Evolutionary conservation across 495 filamentous ascomycete genomes (phyloP), one percentile per base, ranked within the genome.

Genomic region (Aspergillus panamensis): DNA sequence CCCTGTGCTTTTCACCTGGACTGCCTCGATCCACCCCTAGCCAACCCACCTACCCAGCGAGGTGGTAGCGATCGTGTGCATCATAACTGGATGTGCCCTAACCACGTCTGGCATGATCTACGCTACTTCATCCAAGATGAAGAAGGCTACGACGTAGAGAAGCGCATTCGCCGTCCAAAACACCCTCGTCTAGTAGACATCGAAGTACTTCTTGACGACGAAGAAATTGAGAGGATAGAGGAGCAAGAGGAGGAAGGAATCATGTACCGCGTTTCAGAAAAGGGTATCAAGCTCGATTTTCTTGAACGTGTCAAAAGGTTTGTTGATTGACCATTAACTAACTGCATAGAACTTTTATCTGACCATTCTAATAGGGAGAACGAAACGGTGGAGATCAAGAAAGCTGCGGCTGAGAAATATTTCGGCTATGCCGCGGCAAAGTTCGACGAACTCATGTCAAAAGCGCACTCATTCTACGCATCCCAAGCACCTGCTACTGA

Each of bases 21-120:
- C 73, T 98, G 94, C 71, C 74, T 94, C 14, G 84, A 92, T 67
- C 89, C 91, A 3, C 95, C 95, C 29, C 67, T 92, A 66, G 85
- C 92, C 29, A 81, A 84, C 48, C 88, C 90, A 13, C 92, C 93
- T 5, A 72, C 68, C 51, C 77, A 77, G 50, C 64, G 65, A 32
- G 57, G 51, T 42, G 62, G 62, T 14, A 72, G 74, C 21, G 72
- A 73, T 66, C 80, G 70, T 58, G 57, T 76, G 6, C 77, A 84
- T 45, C 78, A 83, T 51, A 87, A 83, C 29, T 98, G 91, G 91
- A 87, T 84, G 76, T 98, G 94, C 64, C 93, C 94, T 57, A 85
- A 85, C 65, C 94, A 98, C 70, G 78, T 87, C 33, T 88, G 91
- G 45, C 77, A 84, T 39, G 81, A 84, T 33, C 68, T 84, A 20